Conservation (phyloP, 345 rosid species). For the Draba incana region DNA sequence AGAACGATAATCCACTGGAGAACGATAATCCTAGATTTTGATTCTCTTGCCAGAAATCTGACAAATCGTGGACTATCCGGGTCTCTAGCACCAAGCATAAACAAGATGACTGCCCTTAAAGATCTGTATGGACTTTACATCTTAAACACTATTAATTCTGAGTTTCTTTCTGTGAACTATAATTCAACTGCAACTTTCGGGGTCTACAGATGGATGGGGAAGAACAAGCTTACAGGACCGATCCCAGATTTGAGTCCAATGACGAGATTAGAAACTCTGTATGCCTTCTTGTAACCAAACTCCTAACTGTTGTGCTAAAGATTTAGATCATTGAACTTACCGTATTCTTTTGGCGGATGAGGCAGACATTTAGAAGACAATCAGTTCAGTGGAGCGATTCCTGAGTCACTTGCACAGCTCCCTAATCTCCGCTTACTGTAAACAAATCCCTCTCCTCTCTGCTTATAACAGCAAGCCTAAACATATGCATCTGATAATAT, state of each 20-base stretch:
- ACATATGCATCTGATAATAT: conserved; percentile 19
- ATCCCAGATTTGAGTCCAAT: conserved; percentile 66
- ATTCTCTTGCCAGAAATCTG: conserved; percentile 57
- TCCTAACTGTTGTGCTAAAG: conserved; percentile 15
- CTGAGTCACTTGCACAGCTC: conserved; percentile 62
- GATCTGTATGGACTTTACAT: conserved; percentile 58
- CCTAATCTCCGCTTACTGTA: conserved; percentile 58
- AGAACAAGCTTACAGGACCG: conserved; percentile 64
- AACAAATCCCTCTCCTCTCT: conserved; percentile 31
- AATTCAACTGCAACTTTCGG: conserved; percentile 29
- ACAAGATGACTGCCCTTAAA: conserved; percentile 61
- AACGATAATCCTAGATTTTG: conserved; percentile 30
- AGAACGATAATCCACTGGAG: conserved; percentile 10
- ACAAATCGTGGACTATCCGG: conserved; percentile 66
- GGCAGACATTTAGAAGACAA: conserved; percentile 83
- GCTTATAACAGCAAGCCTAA: background rate
- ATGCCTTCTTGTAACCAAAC: conserved; percentile 39
- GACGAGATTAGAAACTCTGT: conserved; percentile 63
- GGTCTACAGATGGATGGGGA: conserved; percentile 67
- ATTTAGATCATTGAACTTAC: conserved; percentile 18
- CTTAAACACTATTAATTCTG: background rate
- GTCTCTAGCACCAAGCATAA: conserved; percentile 52
- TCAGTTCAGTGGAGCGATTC: conserved; percentile 65
- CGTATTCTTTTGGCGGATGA: conserved; percentile 16
- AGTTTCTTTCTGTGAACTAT: conserved; percentile 22